These are phyloP conservation scores for Scutellaria galericulata DNA, from an alignment of 257 asterid genomes.

Conservation along the genomic window DNA sequence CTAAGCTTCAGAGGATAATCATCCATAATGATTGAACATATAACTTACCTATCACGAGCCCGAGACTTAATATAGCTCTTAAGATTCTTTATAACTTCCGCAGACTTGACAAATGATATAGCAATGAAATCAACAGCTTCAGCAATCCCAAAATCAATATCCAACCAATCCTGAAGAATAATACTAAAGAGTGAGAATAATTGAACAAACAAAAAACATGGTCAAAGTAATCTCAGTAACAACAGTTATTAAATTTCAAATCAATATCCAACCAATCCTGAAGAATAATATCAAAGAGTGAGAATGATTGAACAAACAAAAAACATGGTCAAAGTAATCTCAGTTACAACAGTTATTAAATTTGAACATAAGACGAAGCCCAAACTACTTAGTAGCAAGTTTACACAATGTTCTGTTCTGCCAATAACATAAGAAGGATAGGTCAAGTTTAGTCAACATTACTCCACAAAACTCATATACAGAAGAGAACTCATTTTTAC, in stretches of 20 bases:
- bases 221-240: conserved; percentile 5
- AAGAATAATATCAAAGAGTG: conserved; percentile 33
- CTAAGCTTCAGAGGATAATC: conserved; percentile 15
- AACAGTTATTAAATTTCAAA: background rate
- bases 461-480: background rate
- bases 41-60: conserved; percentile 70
- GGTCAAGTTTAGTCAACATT: conserved; percentile 2
- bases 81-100: conserved; percentile 85
- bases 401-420: background rate
- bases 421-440: background rate
- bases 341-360: background rate
- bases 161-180: conserved; percentile 80
- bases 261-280: conserved; percentile 97
- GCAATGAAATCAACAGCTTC: conserved; percentile 92
- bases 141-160: conserved; percentile 87
- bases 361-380: background rate
- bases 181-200: conserved; percentile 36
- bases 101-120: conserved; percentile 89
- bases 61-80: conserved; percentile 84
- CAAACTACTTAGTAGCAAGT: background rate
- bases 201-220: conserved; percentile 4
- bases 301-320: conserved; percentile 30
- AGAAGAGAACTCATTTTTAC: background rate
- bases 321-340: background rate
- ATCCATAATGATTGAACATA: conserved; percentile 3